phyloP scores from a whole-genome alignment of 1,284 basidiomycete species.

The Ceratobasidium sp. region DNA sequence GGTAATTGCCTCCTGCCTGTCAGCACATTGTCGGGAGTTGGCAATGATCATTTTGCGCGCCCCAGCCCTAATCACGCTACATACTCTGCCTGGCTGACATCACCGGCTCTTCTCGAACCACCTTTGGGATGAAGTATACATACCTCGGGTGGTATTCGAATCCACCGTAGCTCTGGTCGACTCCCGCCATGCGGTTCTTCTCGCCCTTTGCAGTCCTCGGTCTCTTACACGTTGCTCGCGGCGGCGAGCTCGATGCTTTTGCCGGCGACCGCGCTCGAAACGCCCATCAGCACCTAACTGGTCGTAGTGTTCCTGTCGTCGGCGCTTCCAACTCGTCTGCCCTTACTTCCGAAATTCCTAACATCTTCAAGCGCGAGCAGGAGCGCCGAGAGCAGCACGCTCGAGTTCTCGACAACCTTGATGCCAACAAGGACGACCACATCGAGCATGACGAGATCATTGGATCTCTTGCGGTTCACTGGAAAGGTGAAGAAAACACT shows the following conservation, averaged over 20 bases:
- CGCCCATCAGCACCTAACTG: background rate
- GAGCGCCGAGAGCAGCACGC: background rate
- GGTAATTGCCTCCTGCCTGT: no score
- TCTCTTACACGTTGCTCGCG: conserved; percentile 8
- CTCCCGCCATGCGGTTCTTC: conserved; percentile 11
- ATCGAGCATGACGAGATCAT: conserved; percentile 11
- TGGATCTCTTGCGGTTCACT: conserved; percentile 2
- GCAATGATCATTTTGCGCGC: no score
- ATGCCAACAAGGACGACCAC: conserved; percentile 14
- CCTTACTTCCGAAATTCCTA: background rate
- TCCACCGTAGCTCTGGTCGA: background rate
- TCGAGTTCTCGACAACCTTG: background rate
- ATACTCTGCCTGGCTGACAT: no score
- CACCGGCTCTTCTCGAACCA: no score
- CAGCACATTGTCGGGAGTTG: no score
- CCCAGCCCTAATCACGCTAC: no score
- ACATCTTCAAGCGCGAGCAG: background rate
- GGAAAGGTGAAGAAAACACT: background rate
- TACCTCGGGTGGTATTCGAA: background rate
- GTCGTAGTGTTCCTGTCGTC: background rate
- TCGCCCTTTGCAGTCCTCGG: conserved; percentile 17
- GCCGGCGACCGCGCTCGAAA: conserved; percentile 9
- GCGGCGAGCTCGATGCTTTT: conserved; percentile 14
- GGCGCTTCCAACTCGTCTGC: background rate
- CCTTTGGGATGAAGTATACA: background rate